Evolutionary conservation across 2,329 filamentous ascomycete genomes (phyloP), one percentile per base, ranked within the genome.

Genomic region (Clarireedia sp.): DNA sequence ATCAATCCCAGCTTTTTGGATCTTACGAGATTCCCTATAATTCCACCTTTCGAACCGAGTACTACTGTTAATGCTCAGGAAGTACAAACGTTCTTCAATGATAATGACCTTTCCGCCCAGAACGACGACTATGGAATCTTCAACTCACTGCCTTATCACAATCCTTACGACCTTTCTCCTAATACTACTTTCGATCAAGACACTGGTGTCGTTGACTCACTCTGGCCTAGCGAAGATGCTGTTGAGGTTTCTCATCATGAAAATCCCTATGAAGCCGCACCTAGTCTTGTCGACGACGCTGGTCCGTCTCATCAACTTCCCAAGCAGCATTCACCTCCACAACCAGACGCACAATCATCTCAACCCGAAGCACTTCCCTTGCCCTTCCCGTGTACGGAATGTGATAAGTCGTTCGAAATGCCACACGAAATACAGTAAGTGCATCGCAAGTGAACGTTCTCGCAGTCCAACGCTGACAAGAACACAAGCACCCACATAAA

Each of bases 1-100:
- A 52, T 52, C 41, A 21, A 52, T 52, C 50, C 50, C 40, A 52
- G 50, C 19, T 16, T 52, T 52, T 52, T 52, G 33, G 40, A 46
- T 44, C 50, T 44, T 17, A 45, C 38, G 40, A 52, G 26, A 52
- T 12, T 36, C 24, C 50, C 50, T 46, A 19, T 52, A 45, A 29
- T 14, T 21, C 19, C 26, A 17, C 17, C 40, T 37, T 21, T 46
- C 17, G 12, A 46, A 17, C 19, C 40, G 10, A 46, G 50, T 36
- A 16, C 26, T 45, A 9, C 40, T 45, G 19, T 37, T 36, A 16
- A 52, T 46, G 40, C 19, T 37, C 40, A 16, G 50, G 19, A 36
- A 52, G 40, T 19, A 52, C 10, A 17, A 40, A 10, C 17, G 9
- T 12, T 17, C n/a, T 10, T 24, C 33, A 12, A 46, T 52, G 50